phyloP scores from a whole-genome alignment of 2,329 filamentous ascomycete genomes.

The Fusarium ramigenum region DNA sequence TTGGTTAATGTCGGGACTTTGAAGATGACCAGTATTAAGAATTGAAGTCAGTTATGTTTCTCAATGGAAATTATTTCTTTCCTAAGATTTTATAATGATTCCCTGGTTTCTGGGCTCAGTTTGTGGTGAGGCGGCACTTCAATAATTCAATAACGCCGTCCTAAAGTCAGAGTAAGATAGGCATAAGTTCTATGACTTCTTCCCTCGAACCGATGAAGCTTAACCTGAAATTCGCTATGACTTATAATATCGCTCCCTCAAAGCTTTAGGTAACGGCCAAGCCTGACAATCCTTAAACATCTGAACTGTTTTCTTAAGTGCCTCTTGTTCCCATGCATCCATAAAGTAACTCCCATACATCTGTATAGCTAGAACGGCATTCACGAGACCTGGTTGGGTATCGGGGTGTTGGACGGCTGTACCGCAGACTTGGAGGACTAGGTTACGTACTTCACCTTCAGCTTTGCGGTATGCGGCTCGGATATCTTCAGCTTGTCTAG shows the following conservation, averaged over 20 bases:
- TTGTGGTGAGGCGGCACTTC: too few species aligned
- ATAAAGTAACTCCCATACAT: slow-evolving; percentile 36
- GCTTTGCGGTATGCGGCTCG: slow-evolving; percentile 25
- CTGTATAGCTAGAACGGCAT: slow-evolving; percentile 24
- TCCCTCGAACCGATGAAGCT: too few species aligned
- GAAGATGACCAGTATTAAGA: too few species aligned
- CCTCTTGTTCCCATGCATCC: slow-evolving; percentile 34
- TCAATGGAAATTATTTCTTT: too few species aligned
- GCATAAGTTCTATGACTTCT: too few species aligned
- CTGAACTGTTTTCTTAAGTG: slow-evolving; percentile 23
- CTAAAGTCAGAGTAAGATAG: too few species aligned
- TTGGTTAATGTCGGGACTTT: too few species aligned
- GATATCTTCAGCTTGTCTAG: slow-evolving; percentile 1
- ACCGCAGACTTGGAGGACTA: slow-evolving; percentile 34
- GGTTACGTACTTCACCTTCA: slow-evolving; percentile 13
- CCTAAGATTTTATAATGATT: too few species aligned
- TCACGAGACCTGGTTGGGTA: slow-evolving; percentile 28
- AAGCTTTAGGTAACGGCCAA: slow-evolving; percentile 28
- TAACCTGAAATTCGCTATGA: too few species aligned
- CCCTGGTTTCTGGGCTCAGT: too few species aligned
- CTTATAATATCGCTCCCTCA: neutral
- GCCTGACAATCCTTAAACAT: slow-evolving; percentile 33
- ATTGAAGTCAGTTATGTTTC: too few species aligned
- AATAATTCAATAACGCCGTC: too few species aligned
- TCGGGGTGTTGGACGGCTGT: slow-evolving; percentile 26